Conservation (phyloP, 169 alveolate genomes). For the Perkinsus marinus region DNA sequence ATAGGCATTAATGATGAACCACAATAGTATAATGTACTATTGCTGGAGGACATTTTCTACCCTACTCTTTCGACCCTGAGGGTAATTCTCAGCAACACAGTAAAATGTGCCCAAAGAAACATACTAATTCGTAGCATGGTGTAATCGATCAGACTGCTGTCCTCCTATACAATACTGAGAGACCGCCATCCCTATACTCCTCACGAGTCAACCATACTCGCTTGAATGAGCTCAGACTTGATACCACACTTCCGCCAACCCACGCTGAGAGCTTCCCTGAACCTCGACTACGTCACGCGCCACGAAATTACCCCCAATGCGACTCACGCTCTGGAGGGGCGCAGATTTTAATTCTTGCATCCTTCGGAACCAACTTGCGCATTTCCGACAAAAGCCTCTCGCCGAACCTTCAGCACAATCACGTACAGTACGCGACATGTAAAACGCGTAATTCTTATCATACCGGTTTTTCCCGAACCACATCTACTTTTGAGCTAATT, state of each 20-base stretch:
- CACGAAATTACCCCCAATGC: neutral
- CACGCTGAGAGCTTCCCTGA: neutral
- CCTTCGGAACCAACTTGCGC: conserved; percentile 27
- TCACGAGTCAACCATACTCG: neutral
- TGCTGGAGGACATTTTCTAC: too few relatives aligned
- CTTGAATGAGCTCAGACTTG: neutral
- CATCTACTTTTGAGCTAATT: too few relatives aligned
- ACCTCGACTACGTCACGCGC: neutral
- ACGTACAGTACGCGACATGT: too few relatives aligned
- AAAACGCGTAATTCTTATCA: too few relatives aligned
- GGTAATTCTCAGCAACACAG: too few relatives aligned
- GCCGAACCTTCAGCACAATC: conserved; percentile 18
- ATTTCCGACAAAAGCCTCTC: conserved; percentile 25
- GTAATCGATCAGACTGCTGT: neutral
- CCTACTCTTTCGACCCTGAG: too few relatives aligned
- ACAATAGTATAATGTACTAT: too few relatives aligned
- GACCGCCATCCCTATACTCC: neutral
- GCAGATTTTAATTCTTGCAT: conserved; percentile 9
- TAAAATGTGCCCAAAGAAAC: neutral
- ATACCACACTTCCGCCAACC: neutral
- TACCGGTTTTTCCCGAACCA: too few relatives aligned
- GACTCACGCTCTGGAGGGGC: neutral
- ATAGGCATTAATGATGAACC: too few relatives aligned
- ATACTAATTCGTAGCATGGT: neutral
- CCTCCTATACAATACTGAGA: neutral